Percentiles rank a stretch among this genome's conserved stretches.
Conservation (phyloP, 176 grass and related monocot species). For the Hyparrhenia diplandra region DNA sequence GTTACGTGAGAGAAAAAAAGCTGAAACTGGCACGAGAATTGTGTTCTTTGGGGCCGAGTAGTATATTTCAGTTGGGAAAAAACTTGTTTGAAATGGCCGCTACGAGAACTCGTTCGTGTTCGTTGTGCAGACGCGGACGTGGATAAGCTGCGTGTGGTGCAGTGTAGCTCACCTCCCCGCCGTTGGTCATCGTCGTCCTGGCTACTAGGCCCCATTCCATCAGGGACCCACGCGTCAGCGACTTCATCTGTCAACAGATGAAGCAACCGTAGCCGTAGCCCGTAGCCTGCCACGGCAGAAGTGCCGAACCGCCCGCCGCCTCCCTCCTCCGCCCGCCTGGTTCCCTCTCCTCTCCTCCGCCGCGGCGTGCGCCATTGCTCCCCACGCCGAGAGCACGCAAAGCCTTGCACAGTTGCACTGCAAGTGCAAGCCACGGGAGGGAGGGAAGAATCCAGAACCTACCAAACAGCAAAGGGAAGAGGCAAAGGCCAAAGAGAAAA, state of each 20-base stretch:
- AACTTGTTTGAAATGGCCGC: too few species aligned
- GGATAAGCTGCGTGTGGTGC: conserved; percentile 46
- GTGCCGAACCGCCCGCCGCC: not conserved
- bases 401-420: too few species aligned
- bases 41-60: too few species aligned
- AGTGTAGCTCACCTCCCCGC: not conserved
- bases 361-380: not conserved
- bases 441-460: not conserved
- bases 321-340: not conserved
- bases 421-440: not conserved
- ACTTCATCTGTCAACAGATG: not conserved
- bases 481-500: not conserved
- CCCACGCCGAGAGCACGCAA: too few species aligned
- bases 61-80: too few species aligned
- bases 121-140: not conserved
- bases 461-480: not conserved
- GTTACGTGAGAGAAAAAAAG: too few species aligned
- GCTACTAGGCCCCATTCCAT: not conserved
- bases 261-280: not conserved
- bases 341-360: not conserved
- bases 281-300: not conserved
- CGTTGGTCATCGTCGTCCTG: not conserved
- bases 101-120: not conserved
- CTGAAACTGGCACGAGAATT: too few species aligned
- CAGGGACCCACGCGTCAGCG: not conserved